Base-by-base conservation (phyloP, 768 basidiomycete genomes). In the Lactarius deliciosus region DNA sequence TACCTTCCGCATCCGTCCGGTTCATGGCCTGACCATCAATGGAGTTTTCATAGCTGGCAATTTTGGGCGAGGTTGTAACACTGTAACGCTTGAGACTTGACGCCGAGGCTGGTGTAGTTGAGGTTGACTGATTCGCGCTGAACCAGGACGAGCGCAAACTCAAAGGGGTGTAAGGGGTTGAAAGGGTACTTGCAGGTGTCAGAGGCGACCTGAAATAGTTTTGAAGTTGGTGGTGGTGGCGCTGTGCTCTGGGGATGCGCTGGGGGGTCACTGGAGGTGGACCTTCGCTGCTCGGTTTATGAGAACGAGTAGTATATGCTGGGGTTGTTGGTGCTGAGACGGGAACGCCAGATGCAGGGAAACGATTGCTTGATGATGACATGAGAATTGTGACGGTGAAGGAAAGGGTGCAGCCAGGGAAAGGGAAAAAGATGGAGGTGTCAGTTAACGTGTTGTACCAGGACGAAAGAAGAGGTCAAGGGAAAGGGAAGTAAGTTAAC, bases 91-190 rank as follows among this genome's bases (percentile, higher is more conserved):
- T 81, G 60, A 68, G 75, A 13, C 77, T 70, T 57, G 73, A 74
- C 10, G 78, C 73, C 54, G 82, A 82, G 57, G 81, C 84, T 5
- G 89, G 89, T 3, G 89, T 90, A 32, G 83, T 87, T 38, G 90
- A 69, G 3, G 84, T 85, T 5, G 79, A 78, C 55, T 69, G 74
- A 68, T 81, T 83, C 40, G 85, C 80, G 41, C 72, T 71, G 56
- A 82, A 81, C 47, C 83, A 78, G 68, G 83, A 81, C 7, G 88
- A 90, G 69, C 85, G 85, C 53, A 88, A 80, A 72, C 87, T 89
- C 72, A 87, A 80, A 36, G 89, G 88, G 4, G 88, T 89, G 75
- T 88, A 89, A 9, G 88, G 87, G 22, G 87, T 79, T 25, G 81
- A 82, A 53, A 73, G 60, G 20, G 76, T 76, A 61, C 80, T 87